Evolutionary conservation across 768 basidiomycete genomes (phyloP).

Genomic region (Suillus variegatus): DNA sequence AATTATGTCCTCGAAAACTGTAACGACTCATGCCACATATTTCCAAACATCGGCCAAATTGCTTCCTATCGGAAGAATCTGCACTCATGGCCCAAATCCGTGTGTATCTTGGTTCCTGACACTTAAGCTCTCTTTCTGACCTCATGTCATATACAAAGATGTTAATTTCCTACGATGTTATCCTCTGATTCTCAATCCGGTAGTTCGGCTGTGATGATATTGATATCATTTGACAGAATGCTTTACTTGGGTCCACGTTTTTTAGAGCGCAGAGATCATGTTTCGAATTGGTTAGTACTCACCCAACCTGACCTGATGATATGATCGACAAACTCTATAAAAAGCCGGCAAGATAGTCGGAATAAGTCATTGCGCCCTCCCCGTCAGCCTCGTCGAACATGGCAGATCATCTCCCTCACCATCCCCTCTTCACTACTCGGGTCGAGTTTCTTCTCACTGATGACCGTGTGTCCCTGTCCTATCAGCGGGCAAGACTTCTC

Average conservation of each 20-base stretch:
- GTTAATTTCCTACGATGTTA: constrained; percentile 16
- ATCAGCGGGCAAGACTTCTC: constrained; percentile 50
- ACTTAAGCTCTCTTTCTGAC: constrained; percentile 15
- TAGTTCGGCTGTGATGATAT: constrained; percentile 15
- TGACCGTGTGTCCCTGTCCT: constrained; percentile 50
- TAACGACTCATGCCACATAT: constrained; percentile 9
- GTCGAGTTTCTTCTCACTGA: constrained; percentile 46
- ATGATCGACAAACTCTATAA: constrained; percentile 23
- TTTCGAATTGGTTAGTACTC: constrained; percentile 18
- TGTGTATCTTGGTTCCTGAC: constrained; percentile 15
- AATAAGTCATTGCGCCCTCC: constrained; percentile 14
- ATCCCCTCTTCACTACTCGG: constrained; percentile 48
- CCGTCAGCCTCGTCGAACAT: constrained; percentile 15
- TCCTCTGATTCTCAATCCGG: constrained; percentile 17
- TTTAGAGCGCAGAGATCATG: constrained; percentile 5
- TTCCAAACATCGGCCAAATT: constrained; percentile 14
- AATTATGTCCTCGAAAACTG: constrained; percentile 4
- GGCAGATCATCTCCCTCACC: constrained; percentile 17
- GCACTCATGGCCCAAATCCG: constrained; percentile 13
- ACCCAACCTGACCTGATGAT: constrained; percentile 7
- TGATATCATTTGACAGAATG: constrained; percentile 18
- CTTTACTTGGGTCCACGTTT: constrained; percentile 12
- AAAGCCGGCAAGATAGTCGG: constrained; percentile 16
- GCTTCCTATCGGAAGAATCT: constrained; percentile 17
- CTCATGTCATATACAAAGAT: constrained; percentile 12